phyloP scores from a whole-genome alignment of 805 yeast species.

The Starmerella scarabaei region DNA sequence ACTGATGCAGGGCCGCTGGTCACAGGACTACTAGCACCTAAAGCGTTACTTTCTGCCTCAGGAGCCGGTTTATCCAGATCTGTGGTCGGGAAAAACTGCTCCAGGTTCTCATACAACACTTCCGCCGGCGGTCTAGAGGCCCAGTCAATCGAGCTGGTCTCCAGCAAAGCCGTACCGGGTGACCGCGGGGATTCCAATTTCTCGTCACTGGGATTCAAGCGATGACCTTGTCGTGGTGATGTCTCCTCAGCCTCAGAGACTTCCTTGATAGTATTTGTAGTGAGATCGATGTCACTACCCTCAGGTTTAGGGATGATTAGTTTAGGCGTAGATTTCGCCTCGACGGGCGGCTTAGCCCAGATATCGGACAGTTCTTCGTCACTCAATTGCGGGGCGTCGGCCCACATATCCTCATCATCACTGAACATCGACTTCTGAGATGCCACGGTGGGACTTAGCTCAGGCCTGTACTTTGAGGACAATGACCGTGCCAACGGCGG shows the following conservation, averaged over 20 bases:
- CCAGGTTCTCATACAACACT: constrained; percentile 81
- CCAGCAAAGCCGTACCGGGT: constrained; percentile 8
- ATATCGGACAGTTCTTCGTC: constrained; percentile 42
- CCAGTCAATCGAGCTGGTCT: constrained; percentile 30
- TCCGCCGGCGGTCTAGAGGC: constrained; percentile 91
- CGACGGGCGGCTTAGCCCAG: constrained; percentile 41
- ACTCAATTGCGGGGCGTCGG: constrained; percentile 48
- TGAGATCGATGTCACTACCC: background rate
- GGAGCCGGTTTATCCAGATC: constrained; percentile 78
- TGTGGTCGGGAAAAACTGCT: constrained; percentile 80
- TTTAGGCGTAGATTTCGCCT: background rate
- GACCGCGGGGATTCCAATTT: constrained; percentile 12
- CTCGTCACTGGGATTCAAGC: constrained; percentile 5
- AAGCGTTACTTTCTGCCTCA: constrained; percentile 28
- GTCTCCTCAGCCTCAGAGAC: constrained; percentile 5
- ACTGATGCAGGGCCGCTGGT: background rate
- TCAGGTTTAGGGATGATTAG: background rate
- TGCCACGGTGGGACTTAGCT: constrained; percentile 19
- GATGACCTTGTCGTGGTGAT: constrained; percentile 1
- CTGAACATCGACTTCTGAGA: constrained; percentile 3
- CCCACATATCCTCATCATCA: constrained; percentile 33
- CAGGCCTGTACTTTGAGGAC: constrained; percentile 22
- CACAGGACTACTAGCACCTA: too few species aligned
- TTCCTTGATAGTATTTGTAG: background rate
- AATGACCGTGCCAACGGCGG: constrained; percentile 28